Base-by-base conservation (phyloP, 257 asterid species). In the Plantago major region DNA sequence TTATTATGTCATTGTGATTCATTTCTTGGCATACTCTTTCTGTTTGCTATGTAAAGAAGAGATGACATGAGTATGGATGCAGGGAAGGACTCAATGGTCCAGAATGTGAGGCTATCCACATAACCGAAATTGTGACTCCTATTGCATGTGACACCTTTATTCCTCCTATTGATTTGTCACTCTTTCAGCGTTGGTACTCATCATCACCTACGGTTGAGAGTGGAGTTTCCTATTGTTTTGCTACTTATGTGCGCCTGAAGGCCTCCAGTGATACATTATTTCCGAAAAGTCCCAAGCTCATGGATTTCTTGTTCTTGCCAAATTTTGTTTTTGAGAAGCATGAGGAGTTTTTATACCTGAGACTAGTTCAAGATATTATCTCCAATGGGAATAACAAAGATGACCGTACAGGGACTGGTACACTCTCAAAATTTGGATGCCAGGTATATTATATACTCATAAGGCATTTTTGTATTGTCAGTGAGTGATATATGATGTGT, bases 381-480 rank as follows among this genome's bases (percentile, higher is more conserved):
- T 80, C 71, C 12, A 79, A 74, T 72, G 99, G 99, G 69, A 83
- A 69, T 45, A 67, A 46, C 40, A 93, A 83, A 77, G 99, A 78
- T 71, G 99, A 93, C 79, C 74, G 92, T 63, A 89, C 96, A 3
- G 97, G 99, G 64, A 89, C 95, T 49, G 99, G 97, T 69, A 87
- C 99, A 52, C 73, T 84, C 64, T 93, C 99, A 7, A 82, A 84
- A 74, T 93, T 93, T 79, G 97, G 99, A 49, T 83, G 95, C 75
- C 99, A 93, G 97, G 99, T 93, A 79, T 63, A 15, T 47, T n/a
- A 9, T 15, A 33, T 33, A 33, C 40, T 33, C 8, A 3, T 4
- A 33, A 33, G 40, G 7, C 6, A 33, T 33, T 33, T 17, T 48
- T 3, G 44, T 10, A 58, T 52, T 1, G 51, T 55, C 15, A 15